These are phyloP conservation scores for Myriangium duriaei DNA, from an alignment of 2,329 filamentous ascomycete species.

Conservation along the genomic window DNA sequence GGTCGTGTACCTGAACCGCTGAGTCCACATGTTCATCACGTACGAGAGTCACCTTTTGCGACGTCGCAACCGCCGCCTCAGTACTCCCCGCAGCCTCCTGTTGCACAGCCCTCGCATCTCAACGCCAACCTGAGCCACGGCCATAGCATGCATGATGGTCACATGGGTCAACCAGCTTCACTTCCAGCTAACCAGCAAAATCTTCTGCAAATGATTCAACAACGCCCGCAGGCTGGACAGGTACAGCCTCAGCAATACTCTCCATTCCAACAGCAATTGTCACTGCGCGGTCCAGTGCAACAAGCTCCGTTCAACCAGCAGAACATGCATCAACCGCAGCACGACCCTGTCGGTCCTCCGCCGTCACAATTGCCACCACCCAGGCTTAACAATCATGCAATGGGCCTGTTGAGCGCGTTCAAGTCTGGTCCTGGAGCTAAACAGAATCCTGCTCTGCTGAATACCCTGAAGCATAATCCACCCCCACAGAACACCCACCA, in stretches of 20 bases:
- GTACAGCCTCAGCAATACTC: conserved; percentile 15
- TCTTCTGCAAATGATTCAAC: conserved; percentile 13
- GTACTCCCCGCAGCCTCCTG: conserved; percentile 31
- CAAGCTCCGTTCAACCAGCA: conserved; percentile 12
- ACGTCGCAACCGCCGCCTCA: conserved; percentile 37
- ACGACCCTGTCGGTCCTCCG: conserved; percentile 38
- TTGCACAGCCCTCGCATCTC: conserved; percentile 17
- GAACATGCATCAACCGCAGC: conserved; percentile 16
- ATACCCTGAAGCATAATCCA: conserved; percentile 6
- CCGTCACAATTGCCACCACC: conserved; percentile 46
- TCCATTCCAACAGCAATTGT: conserved; percentile 15
- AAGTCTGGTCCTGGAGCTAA: conserved; percentile 23
- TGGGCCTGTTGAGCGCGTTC: conserved; percentile 47
- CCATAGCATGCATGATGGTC: conserved; percentile 1
- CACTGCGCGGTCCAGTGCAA: conserved; percentile 15
- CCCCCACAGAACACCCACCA: conserved; percentile 29
- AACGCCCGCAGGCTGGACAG: conserved; percentile 9
- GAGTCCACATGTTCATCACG: conserved; percentile 43
- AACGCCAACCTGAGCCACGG: conserved; percentile 7
- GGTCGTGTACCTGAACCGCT: conserved; percentile 40
- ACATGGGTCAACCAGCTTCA: conserved; percentile 7
- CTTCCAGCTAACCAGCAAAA: conserved; percentile 3
- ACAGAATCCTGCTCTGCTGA: conserved; percentile 2
- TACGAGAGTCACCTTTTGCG: conserved; percentile 31
- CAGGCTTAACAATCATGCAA: conserved; percentile 44